phyloP scores from a whole-genome alignment of 179 eudicot species.

The Drosera spatulata region DNA sequence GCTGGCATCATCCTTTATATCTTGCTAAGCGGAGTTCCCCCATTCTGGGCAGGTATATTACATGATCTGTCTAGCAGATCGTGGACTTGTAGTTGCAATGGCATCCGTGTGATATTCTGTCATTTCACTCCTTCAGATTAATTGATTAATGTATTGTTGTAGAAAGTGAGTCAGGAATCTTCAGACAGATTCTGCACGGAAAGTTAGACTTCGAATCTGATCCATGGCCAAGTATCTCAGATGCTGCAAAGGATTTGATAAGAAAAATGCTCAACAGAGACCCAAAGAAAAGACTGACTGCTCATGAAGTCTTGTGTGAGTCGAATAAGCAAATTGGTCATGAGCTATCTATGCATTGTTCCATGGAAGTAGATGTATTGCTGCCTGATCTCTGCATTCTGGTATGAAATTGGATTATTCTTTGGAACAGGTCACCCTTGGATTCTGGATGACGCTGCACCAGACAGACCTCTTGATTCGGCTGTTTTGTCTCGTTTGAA shows the following conservation, averaged over 20 bases:
- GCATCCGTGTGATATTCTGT: no score
- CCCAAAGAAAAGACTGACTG: slow-evolving; percentile 56
- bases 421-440: slow-evolving; percentile 75
- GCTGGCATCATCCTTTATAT: slow-evolving; percentile 91
- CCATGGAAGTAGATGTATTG: not conserved
- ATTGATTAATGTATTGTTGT: slow-evolving; percentile 11
- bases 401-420: not conserved
- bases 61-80: not conserved
- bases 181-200: slow-evolving; percentile 70
- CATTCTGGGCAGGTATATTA: slow-evolving; percentile 78
- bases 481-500: slow-evolving; percentile 85
- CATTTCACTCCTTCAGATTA: not conserved
- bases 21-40: slow-evolving; percentile 75
- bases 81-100: not conserved
- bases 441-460: slow-evolving; percentile 95
- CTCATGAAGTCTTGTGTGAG: slow-evolving; percentile 85
- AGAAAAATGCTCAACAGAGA: slow-evolving; percentile 70
- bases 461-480: slow-evolving; percentile 85
- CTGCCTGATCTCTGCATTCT: slow-evolving; percentile 1
- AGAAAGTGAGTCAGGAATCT: slow-evolving; percentile 92
- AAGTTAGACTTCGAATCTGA: slow-evolving; percentile 73
- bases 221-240: slow-evolving; percentile 90
- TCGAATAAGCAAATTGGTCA: not conserved
- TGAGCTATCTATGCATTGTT: not conserved
- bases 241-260: slow-evolving; percentile 73